Percentiles rank a stretch among this genome's conserved stretches.
phyloP scores from a whole-genome alignment of 495 filamentous ascomycete species.

The Aspergillus carlsbadensis region DNA sequence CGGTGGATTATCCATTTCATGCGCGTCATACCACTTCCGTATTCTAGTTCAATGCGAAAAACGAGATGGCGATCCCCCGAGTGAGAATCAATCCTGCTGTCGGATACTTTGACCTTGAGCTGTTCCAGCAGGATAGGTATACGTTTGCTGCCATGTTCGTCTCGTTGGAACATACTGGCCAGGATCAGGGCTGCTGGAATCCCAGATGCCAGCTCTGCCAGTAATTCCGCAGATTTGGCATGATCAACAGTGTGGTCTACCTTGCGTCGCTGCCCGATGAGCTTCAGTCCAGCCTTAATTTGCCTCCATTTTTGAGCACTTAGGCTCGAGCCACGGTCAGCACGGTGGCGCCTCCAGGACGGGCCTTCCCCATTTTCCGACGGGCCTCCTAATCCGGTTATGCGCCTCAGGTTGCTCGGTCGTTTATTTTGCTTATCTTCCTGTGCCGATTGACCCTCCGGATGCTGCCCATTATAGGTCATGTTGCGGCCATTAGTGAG shows the following conservation, averaged over 20 bases:
- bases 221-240: conserved; percentile 91
- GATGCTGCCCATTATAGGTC: conserved; percentile 49
- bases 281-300: conserved; percentile 79
- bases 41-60: conserved; percentile 92
- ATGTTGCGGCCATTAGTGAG: conserved; percentile 54
- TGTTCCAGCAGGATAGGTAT: conserved; percentile 96
- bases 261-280: conserved; percentile 76
- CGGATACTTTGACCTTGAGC: conserved; percentile 81
- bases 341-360: conserved; percentile 53
- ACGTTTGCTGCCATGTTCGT: conserved; percentile 91
- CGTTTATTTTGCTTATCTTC: conserved; percentile 63
- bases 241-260: conserved; percentile 83
- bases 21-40: conserved; percentile 88
- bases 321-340: conserved; percentile 66
- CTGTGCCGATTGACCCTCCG: conserved; percentile 29
- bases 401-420: conserved; percentile 69
- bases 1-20: conserved; percentile 97
- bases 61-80: conserved; percentile 77
- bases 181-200: conserved; percentile 89
- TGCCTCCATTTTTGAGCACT: conserved; percentile 84
- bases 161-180: conserved; percentile 94
- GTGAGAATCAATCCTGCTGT: conserved; percentile 65
- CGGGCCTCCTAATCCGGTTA: conserved; percentile 64
- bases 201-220: conserved; percentile 91
- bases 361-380: conserved; percentile 55